Conservation (phyloP, 2,329 filamentous ascomycete genomes). For the Neocucurbitaria cava region DNA sequence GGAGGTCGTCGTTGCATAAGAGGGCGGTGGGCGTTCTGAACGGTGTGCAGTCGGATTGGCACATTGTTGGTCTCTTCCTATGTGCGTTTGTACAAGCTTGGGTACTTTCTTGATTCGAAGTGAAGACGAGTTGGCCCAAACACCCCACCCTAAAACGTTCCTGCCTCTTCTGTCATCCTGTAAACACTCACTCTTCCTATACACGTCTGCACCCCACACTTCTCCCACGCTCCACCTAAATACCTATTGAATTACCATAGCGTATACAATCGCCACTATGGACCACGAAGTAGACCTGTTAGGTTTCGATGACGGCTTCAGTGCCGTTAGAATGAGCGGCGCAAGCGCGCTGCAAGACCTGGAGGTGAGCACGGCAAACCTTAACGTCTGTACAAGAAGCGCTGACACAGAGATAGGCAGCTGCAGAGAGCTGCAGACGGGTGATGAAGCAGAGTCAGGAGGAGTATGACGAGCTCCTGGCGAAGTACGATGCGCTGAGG, state of each 20-base stretch:
- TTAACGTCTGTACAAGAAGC: too few species aligned
- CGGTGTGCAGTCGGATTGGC: not conserved
- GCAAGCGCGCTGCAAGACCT: not conserved
- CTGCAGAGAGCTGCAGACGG: not conserved
- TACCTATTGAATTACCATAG: not conserved
- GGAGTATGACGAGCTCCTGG: not conserved
- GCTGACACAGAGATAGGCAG: not conserved
- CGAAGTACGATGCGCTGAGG: not conserved
- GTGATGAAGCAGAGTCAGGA: not conserved
- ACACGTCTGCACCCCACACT: not conserved
- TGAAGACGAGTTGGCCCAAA: not conserved
- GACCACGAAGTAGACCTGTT: not conserved
- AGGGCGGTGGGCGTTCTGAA: not conserved
- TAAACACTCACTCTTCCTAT: not conserved
- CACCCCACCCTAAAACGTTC: not conserved
- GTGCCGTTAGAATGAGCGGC: not conserved
- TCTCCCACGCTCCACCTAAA: not conserved
- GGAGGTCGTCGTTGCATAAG: not conserved
- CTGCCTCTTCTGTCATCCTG: not conserved
- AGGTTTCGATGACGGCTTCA: not conserved
- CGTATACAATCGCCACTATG: not conserved
- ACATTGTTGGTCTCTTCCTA: not conserved
- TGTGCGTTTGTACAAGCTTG: not conserved
- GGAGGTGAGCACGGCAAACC: not conserved
- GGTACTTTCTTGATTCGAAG: not conserved